Conservation (phyloP, 345 rosid genomes). For the Populus tremula region DNA sequence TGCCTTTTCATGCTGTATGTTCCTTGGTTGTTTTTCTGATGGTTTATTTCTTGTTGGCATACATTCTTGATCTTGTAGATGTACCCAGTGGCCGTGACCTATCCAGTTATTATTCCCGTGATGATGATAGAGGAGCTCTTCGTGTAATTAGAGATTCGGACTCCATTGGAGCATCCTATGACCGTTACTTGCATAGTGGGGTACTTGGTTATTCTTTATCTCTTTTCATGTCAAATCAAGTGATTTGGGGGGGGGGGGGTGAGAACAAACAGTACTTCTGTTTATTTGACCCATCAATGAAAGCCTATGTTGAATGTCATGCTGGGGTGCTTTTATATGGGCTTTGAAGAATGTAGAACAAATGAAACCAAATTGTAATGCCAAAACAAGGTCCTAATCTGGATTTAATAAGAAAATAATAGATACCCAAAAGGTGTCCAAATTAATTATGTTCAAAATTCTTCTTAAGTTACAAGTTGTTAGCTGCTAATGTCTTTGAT, state of each 20-base stretch:
- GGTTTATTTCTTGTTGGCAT: conserved; percentile 16
- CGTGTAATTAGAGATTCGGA: conserved; percentile 50
- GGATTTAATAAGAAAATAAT: neutral
- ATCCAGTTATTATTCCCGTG: conserved; percentile 43
- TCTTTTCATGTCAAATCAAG: neutral
- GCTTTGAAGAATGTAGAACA: neutral
- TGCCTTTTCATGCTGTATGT: neutral
- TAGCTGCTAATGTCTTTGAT: neutral
- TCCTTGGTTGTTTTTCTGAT: neutral
- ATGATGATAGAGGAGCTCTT: conserved; percentile 46
- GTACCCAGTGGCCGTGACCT: conserved; percentile 42
- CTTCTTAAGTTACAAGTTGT: neutral
- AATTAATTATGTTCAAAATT: neutral
- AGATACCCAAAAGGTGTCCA: neutral
- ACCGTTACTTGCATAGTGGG: conserved; percentile 49
- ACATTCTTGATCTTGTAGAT: conserved; percentile 33
- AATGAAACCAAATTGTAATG: neutral
- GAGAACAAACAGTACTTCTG: too few relatives aligned
- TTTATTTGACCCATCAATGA: neutral
- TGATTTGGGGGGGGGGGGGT: neutral
- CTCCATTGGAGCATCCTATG: conserved; percentile 59
- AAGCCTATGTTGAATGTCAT: neutral
- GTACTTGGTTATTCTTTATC: conserved; percentile 28
- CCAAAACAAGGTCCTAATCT: neutral
- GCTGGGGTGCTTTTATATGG: neutral